These are phyloP conservation scores for Paecilomyces sp. DNA, from an alignment of 2,329 filamentous ascomycete genomes.

Conservation along the genomic window DNA sequence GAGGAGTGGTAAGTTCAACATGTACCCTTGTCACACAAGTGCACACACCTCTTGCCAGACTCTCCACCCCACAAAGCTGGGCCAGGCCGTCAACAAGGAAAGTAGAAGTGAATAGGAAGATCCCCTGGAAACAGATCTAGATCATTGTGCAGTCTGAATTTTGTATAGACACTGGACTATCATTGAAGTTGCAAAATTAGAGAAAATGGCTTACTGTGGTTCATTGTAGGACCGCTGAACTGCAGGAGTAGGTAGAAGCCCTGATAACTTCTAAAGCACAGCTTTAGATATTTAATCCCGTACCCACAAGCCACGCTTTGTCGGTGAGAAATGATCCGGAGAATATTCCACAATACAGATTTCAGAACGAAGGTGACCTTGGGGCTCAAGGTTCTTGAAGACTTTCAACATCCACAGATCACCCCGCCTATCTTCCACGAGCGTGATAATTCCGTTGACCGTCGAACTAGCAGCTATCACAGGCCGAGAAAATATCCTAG, in stretches of 20 bases:
- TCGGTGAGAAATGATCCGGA: not conserved
- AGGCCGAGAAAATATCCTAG: not conserved
- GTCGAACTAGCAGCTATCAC: not conserved
- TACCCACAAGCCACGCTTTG: not conserved
- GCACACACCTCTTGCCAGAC: slow-evolving; percentile 2
- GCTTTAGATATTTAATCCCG: not conserved
- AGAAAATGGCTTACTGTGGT: slow-evolving; percentile 17
- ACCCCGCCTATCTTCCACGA: not conserved
- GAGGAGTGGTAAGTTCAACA: not conserved
- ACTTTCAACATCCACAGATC: not conserved
- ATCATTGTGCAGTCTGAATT: not conserved
- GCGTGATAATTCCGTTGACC: not conserved
- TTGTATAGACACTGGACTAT: not conserved
- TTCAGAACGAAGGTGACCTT: not conserved
- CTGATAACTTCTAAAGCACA: slow-evolving; percentile 2
- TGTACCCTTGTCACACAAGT: slow-evolving; percentile 6
- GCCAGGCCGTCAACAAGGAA: slow-evolving; percentile 1
- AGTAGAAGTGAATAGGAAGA: slow-evolving; percentile 1
- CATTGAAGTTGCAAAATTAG: slow-evolving; percentile 11
- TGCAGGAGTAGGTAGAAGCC: not conserved
- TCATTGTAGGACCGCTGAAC: slow-evolving; percentile 11
- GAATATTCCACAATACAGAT: not conserved
- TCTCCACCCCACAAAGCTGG: not conserved
- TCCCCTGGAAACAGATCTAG: not conserved
- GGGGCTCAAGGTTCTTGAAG: not conserved